phyloP scores from a whole-genome alignment of 495 filamentous ascomycete genomes.

The Aspergillus affinis region DNA sequence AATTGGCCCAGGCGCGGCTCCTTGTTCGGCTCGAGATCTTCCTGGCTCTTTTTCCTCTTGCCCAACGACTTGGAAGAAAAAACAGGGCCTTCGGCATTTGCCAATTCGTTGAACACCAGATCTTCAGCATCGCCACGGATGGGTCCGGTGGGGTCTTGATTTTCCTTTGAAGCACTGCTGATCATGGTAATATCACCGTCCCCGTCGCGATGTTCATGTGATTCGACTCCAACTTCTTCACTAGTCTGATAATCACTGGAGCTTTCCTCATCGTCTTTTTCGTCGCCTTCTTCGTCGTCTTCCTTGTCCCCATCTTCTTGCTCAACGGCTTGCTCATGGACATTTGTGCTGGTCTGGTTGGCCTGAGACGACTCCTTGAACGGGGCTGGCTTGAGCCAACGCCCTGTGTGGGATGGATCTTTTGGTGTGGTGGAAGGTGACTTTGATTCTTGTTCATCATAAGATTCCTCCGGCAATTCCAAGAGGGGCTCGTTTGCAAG shows the following conservation, averaged over 20 bases:
- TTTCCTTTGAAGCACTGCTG: no score
- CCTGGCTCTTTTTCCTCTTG: constrained; percentile 31
- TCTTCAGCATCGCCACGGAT: no score
- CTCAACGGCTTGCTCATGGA: neutral
- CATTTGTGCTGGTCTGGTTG: neutral
- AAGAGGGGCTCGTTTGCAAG: neutral
- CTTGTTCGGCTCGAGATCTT: constrained; percentile 24
- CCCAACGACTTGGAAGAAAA: no score
- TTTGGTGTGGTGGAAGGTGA: neutral
- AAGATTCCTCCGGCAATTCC: neutral
- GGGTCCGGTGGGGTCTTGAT: no score
- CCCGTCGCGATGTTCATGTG: no score
- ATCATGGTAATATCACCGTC: no score
- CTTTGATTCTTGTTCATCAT: neutral
- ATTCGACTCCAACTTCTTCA: no score
- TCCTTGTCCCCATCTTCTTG: no score
- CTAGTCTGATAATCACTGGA: no score
- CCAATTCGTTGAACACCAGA: no score
- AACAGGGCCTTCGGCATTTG: neutral
- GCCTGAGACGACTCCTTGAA: neutral
- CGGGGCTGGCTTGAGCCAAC: neutral
- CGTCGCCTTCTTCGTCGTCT: neutral
- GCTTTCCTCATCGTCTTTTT: neutral
- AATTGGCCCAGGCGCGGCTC: constrained; percentile 25
- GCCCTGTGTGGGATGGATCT: neutral